phyloP scores from a whole-genome alignment of 108 stramenopile species.

The Mayamaea pseudoterrestris region DNA sequence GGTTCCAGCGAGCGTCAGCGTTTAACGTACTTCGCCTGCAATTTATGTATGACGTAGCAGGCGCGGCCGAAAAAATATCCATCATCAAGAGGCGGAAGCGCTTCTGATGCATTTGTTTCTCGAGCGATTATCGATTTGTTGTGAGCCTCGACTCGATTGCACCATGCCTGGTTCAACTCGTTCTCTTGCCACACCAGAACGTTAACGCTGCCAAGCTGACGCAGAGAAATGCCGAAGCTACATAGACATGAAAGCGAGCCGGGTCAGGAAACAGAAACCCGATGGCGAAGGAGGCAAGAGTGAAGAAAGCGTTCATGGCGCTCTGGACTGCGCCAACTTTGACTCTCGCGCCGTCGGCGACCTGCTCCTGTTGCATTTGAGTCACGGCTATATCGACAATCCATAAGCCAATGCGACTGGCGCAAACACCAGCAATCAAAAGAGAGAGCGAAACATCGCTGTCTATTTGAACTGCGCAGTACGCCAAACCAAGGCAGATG shows the following conservation, averaged over 20 bases:
- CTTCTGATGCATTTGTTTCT: too few relatives aligned
- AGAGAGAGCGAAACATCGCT: constrained; percentile 18
- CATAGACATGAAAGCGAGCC: constrained; percentile 27
- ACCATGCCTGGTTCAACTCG: too few relatives aligned
- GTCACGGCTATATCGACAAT: constrained; percentile 56
- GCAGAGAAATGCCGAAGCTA: too few relatives aligned
- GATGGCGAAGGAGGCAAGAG: constrained; percentile 26
- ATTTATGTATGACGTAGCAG: too few relatives aligned
- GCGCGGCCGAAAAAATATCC: too few relatives aligned
- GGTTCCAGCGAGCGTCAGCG: too few relatives aligned
- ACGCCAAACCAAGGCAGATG: constrained; percentile 18
- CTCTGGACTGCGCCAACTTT: constrained; percentile 49
- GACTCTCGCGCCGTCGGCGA: constrained; percentile 35
- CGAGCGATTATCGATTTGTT: too few relatives aligned
- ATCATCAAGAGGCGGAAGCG: too few relatives aligned
- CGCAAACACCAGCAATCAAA: constrained; percentile 43
- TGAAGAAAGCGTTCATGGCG: constrained; percentile 42
- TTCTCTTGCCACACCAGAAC: too few relatives aligned
- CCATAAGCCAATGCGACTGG: constrained; percentile 56
- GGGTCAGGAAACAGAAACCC: constrained; percentile 47
- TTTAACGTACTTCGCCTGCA: too few relatives aligned
- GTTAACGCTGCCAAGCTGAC: too few relatives aligned
- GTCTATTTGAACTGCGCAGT: background rate
- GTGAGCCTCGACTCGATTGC: too few relatives aligned
- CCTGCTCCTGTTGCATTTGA: constrained; percentile 47